Base-by-base conservation (phyloP, 768 basidiomycete genomes). In the Tricholoma flavovirens region DNA sequence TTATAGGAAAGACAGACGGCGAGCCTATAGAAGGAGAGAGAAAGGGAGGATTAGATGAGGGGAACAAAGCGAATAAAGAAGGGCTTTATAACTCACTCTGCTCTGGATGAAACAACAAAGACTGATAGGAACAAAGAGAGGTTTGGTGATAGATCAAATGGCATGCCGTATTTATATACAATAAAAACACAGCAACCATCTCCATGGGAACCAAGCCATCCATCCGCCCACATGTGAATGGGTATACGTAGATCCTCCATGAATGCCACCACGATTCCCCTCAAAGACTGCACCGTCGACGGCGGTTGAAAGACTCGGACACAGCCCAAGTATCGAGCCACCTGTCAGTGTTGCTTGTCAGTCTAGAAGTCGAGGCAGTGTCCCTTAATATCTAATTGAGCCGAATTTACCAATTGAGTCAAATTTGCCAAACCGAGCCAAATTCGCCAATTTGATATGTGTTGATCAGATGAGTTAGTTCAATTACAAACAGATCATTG, bases 91-190 rank as follows among this genome's bases (percentile, higher is more conserved):
- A 70, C 75, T 59, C 32, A 79, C 78, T 68, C 78, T 74, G 78
- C 78, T 81, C 79, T 73, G 56, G 69, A 69, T 45, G 51, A 21
- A 70, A 63, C 64, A 69, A 71, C 69, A 68, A 63, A 61, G 66
- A 68, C 72, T 65, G 67, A 62, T 67, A 60, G 61, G 59, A 64
- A 66, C 51, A 63, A 62, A 62, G 53, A 53, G 59, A 12, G 17
- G 52, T 33, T 36, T 22, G 12, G 36, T 26, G 42, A 10, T 43
- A 60, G 45, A n/a, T n/a, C n/a, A n/a, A 43, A 56, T 24, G 12
- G 26, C 7, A 21, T 24, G 51, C 11, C 12, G 35, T 36, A 21
- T 49, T 49, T 50, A 48, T 51, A 30, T 51, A 42, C 35, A 7
- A 48, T 15, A 53, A 15, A 26, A 10, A 19, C 19, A 12, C 21